A percentile compares a stretch with the other conserved stretches of the same genome.
These are phyloP conservation scores for Xylaria flabelliformis DNA, from an alignment of 495 filamentous ascomycete genomes.

Conservation along the genomic window DNA sequence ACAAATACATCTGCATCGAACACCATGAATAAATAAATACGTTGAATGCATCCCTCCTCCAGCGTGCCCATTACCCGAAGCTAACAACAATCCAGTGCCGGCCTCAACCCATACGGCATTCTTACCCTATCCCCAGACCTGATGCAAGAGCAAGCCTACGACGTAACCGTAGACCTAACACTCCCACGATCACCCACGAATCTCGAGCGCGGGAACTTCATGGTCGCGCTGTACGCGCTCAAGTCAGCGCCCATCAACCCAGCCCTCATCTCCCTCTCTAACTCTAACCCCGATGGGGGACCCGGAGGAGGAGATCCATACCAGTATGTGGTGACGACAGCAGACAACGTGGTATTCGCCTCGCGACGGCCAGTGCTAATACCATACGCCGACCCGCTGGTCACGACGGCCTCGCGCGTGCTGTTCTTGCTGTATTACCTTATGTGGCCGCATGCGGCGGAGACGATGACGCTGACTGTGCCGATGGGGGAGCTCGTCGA, in stretches of 20 bases:
- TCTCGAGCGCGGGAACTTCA: conserved; percentile 81
- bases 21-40: not conserved
- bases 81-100: conserved; percentile 25
- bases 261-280: conserved; percentile 20
- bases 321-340: conserved; percentile 28
- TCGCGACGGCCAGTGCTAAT: conserved; percentile 49
- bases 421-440: conserved; percentile 54
- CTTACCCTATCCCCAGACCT: conserved; percentile 52
- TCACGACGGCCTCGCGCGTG: conserved; percentile 46
- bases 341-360: conserved; percentile 42
- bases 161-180: conserved; percentile 63
- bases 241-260: conserved; percentile 44
- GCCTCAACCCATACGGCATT: conserved; percentile 60
- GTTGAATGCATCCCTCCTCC: not conserved
- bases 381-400: conserved; percentile 49
- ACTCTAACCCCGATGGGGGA: not conserved
- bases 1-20: not conserved
- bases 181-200: conserved; percentile 68
- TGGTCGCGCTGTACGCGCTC: conserved; percentile 72
- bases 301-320: conserved; percentile 22
- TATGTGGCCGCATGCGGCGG: conserved; percentile 45
- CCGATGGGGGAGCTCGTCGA: conserved; percentile 73
- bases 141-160: conserved; percentile 65
- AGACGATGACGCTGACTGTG: conserved; percentile 64
- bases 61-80: not conserved